Conservation (phyloP, 2,329 filamentous ascomycete genomes). For the Phialemoniopsis sp. region DNA sequence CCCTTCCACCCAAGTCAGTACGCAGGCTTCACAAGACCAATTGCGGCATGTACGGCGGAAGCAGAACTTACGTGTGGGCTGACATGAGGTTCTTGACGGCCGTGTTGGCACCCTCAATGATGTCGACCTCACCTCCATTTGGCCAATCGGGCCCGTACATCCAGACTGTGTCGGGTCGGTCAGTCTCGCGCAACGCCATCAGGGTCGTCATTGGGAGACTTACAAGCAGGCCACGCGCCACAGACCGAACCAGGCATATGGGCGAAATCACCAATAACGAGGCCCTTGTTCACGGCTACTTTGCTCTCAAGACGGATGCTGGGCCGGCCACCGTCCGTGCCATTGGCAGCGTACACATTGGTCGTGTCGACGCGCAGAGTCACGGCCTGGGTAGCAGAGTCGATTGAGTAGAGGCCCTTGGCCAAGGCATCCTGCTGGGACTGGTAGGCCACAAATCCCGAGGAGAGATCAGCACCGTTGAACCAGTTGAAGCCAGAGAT, state of each 20-base stretch:
- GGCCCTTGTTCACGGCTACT: slow-evolving; percentile 36
- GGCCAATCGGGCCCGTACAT: background rate
- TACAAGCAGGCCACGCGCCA: slow-evolving; percentile 48
- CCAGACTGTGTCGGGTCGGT: background rate
- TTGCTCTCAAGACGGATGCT: slow-evolving; percentile 42
- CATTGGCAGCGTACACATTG: slow-evolving; percentile 26
- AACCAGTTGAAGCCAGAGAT: slow-evolving; percentile 46
- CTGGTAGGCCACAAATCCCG: slow-evolving; percentile 61
- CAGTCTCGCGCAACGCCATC: no score
- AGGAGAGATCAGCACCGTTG: slow-evolving; percentile 53
- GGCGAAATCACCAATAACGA: slow-evolving; percentile 41
- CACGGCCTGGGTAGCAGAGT: slow-evolving; percentile 34
- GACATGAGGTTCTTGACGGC: slow-evolving; percentile 39
- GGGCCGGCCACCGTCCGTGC: slow-evolving; percentile 29
- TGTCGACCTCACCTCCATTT: slow-evolving; percentile 42
- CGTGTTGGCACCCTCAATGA: slow-evolving; percentile 46
- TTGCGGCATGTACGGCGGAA: no score
- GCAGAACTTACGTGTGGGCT: slow-evolving; percentile 37
- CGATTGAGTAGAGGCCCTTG: slow-evolving; percentile 34
- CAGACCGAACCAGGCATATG: slow-evolving; percentile 45
- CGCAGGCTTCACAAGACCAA: no score
- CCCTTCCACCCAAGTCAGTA: no score
- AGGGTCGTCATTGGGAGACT: slow-evolving; percentile 19
- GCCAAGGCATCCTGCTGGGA: slow-evolving; percentile 31
- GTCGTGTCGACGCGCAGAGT: slow-evolving; percentile 39